phyloP scores from a whole-genome alignment of 2,329 filamentous ascomycete genomes.

The Fusarium sp. region DNA sequence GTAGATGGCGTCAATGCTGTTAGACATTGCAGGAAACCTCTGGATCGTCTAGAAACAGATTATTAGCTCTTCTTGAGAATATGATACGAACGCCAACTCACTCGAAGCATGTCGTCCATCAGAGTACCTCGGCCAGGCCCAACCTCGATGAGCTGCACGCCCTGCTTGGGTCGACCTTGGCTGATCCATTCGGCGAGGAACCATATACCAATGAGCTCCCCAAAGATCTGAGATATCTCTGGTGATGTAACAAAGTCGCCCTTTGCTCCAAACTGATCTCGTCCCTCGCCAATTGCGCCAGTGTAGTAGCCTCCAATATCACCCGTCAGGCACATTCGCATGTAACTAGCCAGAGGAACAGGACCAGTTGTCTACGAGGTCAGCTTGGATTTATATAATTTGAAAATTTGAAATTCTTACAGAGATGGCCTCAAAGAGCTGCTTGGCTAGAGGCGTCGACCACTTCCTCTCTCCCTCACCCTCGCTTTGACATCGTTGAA shows the following conservation, averaged over 20 bases:
- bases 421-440: slow-evolving; percentile 83
- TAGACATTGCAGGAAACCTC: slow-evolving; percentile 79
- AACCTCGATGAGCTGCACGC: slow-evolving; percentile 90
- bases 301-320: slow-evolving; percentile 95
- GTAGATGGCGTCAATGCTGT: slow-evolving; percentile 85
- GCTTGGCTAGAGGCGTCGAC: slow-evolving; percentile 92
- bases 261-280: slow-evolving; percentile 89
- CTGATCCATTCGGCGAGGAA: slow-evolving; percentile 96
- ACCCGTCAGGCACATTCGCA: slow-evolving; percentile 97
- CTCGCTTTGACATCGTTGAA: slow-evolving; percentile 24
- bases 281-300: slow-evolving; percentile 68
- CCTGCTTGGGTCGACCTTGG: slow-evolving; percentile 75
- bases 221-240: slow-evolving; percentile 97
- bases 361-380: slow-evolving; percentile 73
- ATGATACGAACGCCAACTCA: slow-evolving; percentile 55
- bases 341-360: slow-evolving; percentile 89
- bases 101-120: slow-evolving; percentile 95
- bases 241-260: slow-evolving; percentile 98
- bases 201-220: slow-evolving; percentile 93
- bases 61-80: not conserved
- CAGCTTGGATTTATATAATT: not conserved
- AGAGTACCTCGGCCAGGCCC: slow-evolving; percentile 93
- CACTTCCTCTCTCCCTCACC: slow-evolving; percentile 67
- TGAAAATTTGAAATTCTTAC: slow-evolving; percentile 54
- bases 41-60: slow-evolving; percentile 70